Base-by-base conservation (phyloP, 208 protist genomes). In the Trypanosoma melophagium region DNA sequence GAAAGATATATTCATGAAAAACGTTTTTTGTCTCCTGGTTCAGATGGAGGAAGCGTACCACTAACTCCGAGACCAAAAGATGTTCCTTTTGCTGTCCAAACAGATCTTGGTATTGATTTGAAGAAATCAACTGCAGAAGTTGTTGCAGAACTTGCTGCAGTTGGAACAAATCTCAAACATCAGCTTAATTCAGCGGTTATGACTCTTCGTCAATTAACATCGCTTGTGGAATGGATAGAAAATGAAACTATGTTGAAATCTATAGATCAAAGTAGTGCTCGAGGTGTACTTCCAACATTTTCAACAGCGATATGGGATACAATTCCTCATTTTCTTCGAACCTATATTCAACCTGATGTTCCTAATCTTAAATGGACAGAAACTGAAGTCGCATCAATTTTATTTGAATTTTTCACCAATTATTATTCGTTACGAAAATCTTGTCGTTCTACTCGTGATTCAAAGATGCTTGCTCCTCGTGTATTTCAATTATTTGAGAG, bases 321-420 rank as follows among this genome's bases (percentile, higher is more conserved):
- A 24, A 81, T 88, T 60, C 87, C 84, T 17, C 84, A 90, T 72
- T 93, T 93, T 44, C 67, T 93, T 28, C 87, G 87, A 75, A 90
- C 87, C 3, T 50, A 68, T 45, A 44, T 86, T 59, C 55, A 55
- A 19, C 69, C 83, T 3, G 71, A 83, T 67, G 80, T 90, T 67
- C 62, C 69, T n/a, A 93, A 93, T 71, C 71, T 83, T 56, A 63
- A 63, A 42, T 93, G 87, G 84, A 76, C 73, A 10, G 77, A 76
- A 45, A 41, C 63, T 12, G 72, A 86, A 35, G 59, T 76, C 3
- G 74, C 66, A 16, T 70, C 69, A 49, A 44, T 93, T 22, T 45
- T 90, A 7, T 61, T 79, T 38, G 73, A 82, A 40, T 81, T 93
- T 35, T 90, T 93, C 44, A 42, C 58, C 2, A 13, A 58, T 3